Percentiles rank a stretch among this genome's conserved stretches.
Conservation (phyloP, 1,139 yeast genomes). For the Starmera stellimalicola region DNA sequence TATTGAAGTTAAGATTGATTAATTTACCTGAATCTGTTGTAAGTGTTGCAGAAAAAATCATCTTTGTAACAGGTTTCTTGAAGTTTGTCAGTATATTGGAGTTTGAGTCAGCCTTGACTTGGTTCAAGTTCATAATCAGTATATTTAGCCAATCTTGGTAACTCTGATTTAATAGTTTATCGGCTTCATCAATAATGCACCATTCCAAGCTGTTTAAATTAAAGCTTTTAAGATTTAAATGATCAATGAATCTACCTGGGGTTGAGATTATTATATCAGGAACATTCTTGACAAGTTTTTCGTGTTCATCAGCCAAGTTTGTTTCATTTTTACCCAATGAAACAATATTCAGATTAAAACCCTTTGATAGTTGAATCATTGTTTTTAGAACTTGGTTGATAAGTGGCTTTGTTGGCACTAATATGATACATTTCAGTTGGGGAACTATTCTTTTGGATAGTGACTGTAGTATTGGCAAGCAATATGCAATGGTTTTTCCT, state of each 20-base stretch:
- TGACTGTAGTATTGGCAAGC: conserved; percentile 71
- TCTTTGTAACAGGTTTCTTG: conserved; percentile 37
- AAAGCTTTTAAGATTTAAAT: conserved; percentile 35
- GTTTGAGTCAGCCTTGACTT: conserved; percentile 14
- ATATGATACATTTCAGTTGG: conserved; percentile 59
- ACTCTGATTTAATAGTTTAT: conserved; percentile 77
- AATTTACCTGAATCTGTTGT: conserved; percentile 89
- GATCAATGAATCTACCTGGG: conserved; percentile 94
- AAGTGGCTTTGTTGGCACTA: conserved; percentile 88
- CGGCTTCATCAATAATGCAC: conserved; percentile 92
- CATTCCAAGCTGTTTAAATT: conserved; percentile 45
- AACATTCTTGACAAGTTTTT: conserved; percentile 31
- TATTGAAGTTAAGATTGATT: conserved; percentile 54
- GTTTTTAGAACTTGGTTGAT: conserved; percentile 73
- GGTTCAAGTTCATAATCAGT: conserved; percentile 43
- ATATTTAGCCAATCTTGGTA: conserved; percentile 89
- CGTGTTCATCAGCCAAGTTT: conserved; percentile 59
- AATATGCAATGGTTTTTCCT: conserved; percentile 90
- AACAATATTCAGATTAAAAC: conserved; percentile 53
- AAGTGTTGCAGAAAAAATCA: conserved; percentile 87
- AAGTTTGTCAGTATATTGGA: conserved; percentile 22
- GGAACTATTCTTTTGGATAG: conserved; percentile 61
- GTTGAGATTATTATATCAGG: conserved; percentile 83
- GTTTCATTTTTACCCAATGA: conserved; percentile 49
- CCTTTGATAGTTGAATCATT: conserved; percentile 48